phyloP scores from a whole-genome alignment of 106 monocot species.

The Vanilla planifolia region DNA sequence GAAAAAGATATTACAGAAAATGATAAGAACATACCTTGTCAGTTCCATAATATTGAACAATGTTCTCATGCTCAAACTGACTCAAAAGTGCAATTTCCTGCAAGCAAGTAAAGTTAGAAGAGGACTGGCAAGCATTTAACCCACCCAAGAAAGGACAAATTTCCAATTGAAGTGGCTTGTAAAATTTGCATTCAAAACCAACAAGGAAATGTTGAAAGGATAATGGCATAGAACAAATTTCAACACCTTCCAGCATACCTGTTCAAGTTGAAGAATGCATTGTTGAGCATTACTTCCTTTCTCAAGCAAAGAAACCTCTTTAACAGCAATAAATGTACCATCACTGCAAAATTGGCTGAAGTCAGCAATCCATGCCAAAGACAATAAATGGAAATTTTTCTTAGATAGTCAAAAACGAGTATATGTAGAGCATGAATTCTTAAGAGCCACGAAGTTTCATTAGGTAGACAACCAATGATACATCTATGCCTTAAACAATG shows the following conservation, averaged over 20 bases:
- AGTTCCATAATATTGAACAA: conserved; percentile 70
- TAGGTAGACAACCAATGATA: no score
- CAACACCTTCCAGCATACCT: conserved; percentile 36
- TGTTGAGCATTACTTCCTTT: conserved; percentile 67
- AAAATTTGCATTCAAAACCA: neutral
- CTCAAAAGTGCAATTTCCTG: conserved; percentile 81
- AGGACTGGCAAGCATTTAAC: no score
- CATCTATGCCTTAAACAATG: neutral
- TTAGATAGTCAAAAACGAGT: no score
- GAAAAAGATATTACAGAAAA: neutral
- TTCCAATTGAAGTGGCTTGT: neutral
- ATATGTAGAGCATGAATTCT: no score
- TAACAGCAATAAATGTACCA: conserved; percentile 74
- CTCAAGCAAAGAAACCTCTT: conserved; percentile 73
- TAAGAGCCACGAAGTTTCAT: no score
- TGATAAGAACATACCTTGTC: conserved; percentile 45
- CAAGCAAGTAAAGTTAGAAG: conserved; percentile 7
- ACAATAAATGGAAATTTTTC: no score
- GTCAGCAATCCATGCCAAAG: no score
- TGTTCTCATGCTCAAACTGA: conserved; percentile 76
- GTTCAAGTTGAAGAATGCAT: conserved; percentile 62
- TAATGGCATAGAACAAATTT: neutral
- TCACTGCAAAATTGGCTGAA: conserved; percentile 35
- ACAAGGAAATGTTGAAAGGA: neutral
- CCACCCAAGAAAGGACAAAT: no score